Base-by-base conservation (phyloP, 1,284 basidiomycete species). In the Tylopilus sp. region DNA sequence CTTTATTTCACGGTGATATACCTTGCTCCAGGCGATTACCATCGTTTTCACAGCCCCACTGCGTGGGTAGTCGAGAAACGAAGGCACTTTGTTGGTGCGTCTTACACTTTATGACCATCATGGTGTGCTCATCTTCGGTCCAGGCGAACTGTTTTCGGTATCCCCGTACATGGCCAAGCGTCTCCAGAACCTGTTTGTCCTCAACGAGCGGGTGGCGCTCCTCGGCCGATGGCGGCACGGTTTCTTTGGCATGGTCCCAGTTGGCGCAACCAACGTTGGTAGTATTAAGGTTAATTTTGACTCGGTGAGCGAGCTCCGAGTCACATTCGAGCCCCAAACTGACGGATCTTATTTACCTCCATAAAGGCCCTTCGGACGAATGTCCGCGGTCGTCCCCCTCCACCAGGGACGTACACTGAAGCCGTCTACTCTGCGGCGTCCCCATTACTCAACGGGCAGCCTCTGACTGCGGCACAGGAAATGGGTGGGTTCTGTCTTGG, bases 251-350 rank as follows among this genome's bases (percentile, higher is more conserved):
- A 98, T 98, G 94, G 84, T 96, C 0, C 96, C 96, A 11, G 95
- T 99, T 25, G 97, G 96, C 9, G 96, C 97, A 2, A 98, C 96
- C 18, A 99, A 99, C 66, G 97, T 99, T 49, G 96, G 96, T 9
- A 92, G 89, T 55, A 99, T 99, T 71, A 86, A 86, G 55, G 82
- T 99, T 68, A 96, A 97, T 70, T 99, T 99, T 70, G 97, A 99
- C 71, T 77, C 86, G 62, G 89, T 87, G 44, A 53, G 78, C 6
- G 35, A 11, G 13, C 5, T 13, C 9, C 13, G 15, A 12, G n/a
- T 6, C 28, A 10, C 18, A 2, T 16, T 6, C 4, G 36, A 36
- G 37, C 33, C 11, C 44, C 29, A 5, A 29, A 41, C 44, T 46
- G 30, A 63, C 42, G 8, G 7, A 29, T 30, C 18, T 2, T 40